Evolutionary conservation across 495 filamentous ascomycete genomes (phyloP).

Genomic region (Hypoxylon intermedium): DNA sequence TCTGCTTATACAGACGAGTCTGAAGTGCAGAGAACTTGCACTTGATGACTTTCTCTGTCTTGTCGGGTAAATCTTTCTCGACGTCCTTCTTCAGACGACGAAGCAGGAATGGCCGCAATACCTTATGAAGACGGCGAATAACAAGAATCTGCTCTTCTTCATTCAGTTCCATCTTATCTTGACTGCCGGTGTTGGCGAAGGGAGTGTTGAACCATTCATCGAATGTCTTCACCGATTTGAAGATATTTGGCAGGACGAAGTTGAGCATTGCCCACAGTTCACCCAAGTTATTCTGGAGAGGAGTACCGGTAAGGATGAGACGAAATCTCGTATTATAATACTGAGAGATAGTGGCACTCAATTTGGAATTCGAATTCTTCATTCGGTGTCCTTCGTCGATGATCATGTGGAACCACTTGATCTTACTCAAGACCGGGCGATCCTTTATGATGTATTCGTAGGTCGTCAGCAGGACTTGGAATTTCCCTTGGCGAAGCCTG

Average conservation of each 20-base stretch:
- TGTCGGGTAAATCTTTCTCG: slow-evolving; percentile 97
- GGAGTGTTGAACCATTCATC: slow-evolving; percentile 99
- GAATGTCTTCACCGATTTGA: slow-evolving; percentile 99
- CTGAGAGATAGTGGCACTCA: slow-evolving; percentile 90
- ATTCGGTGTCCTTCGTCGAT: slow-evolving; percentile 99
- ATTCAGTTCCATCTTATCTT: slow-evolving; percentile 97
- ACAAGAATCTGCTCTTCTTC: slow-evolving; percentile 99
- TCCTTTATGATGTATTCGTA: slow-evolving; percentile 99
- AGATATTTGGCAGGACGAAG: slow-evolving; percentile 97
- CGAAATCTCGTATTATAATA: slow-evolving; percentile 96
- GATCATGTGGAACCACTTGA: slow-evolving; percentile 99
- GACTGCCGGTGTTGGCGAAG: slow-evolving; percentile 95
- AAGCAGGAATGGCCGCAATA: slow-evolving; percentile 94
- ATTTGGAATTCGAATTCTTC: slow-evolving; percentile 98
- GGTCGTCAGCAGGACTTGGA: slow-evolving; percentile 95
- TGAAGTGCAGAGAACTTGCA: slow-evolving; percentile 97
- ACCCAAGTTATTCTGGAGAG: slow-evolving; percentile 94
- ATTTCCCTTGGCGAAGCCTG: slow-evolving; percentile 90
- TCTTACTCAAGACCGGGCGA: slow-evolving; percentile 88
- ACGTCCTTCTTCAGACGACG: slow-evolving; percentile 99
- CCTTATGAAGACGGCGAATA: slow-evolving; percentile 97
- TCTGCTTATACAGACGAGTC: slow-evolving; percentile 91
- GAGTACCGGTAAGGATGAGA: slow-evolving; percentile 95
- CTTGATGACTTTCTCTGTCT: slow-evolving; percentile 98
- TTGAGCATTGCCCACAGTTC: slow-evolving; percentile 98